Evolutionary conservation across 169 alveolate species (phyloP).

Genomic region (Cryptosporidium canis): DNA sequence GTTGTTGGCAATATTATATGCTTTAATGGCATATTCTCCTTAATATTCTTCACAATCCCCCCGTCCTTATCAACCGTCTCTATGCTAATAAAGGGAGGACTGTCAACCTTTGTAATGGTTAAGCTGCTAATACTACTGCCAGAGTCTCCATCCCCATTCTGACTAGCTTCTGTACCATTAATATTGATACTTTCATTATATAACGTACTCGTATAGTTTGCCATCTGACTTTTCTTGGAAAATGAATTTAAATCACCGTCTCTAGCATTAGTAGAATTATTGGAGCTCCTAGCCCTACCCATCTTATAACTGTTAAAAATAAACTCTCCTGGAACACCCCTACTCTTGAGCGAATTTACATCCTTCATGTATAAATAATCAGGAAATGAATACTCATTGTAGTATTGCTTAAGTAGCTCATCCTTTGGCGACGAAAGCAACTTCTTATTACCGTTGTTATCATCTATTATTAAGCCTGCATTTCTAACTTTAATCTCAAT

Average conservation of each 20-base stretch:
- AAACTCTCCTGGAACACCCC: not conserved
- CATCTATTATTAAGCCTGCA: slow-evolving; percentile 17
- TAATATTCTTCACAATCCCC: not conserved
- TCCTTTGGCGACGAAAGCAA: not conserved
- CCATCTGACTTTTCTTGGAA: not conserved
- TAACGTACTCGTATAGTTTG: not conserved
- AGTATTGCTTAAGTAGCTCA: not conserved
- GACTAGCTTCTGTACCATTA: not conserved
- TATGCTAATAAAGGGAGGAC: not conserved
- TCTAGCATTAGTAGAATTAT: not conserved
- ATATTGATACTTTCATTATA: not conserved
- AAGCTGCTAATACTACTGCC: not conserved
- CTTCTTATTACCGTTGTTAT: not conserved
- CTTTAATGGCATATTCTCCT: not conserved
- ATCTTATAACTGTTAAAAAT: not conserved
- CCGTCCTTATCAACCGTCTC: not conserved
- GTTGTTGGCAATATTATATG: not conserved
- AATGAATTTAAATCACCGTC: not conserved
- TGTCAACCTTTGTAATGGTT: not conserved
- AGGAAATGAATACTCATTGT: slow-evolving; percentile 23
- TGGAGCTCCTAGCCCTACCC: not conserved
- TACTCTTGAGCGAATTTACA: not conserved
- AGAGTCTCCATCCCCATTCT: not conserved
- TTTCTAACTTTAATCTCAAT: slow-evolving; percentile 15
- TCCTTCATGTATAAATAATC: slow-evolving; percentile 10